Evolutionary conservation across 768 basidiomycete species (phyloP).

Genomic region (Kwoniella europaea): DNA sequence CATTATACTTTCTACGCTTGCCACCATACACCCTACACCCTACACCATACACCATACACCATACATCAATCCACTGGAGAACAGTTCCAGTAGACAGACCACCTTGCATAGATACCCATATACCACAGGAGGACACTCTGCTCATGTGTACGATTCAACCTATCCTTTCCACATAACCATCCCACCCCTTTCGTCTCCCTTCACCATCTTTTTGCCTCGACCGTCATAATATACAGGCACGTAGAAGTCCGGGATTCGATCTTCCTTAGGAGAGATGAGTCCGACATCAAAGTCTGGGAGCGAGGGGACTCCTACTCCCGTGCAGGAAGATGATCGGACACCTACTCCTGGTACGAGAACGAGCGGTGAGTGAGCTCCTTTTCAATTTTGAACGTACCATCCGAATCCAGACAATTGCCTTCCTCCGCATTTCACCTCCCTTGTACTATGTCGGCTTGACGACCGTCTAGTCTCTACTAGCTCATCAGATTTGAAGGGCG

Average conservation of each 20-base stretch:
- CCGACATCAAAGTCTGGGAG: slow-evolving; percentile 9
- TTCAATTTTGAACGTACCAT: neutral
- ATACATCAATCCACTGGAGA: too few species aligned
- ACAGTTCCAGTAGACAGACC: too few species aligned
- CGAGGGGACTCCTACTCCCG: slow-evolving; percentile 6
- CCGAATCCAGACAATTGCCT: neutral
- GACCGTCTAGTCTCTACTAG: neutral
- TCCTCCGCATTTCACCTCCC: neutral
- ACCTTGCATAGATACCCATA: neutral
- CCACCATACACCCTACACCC: neutral
- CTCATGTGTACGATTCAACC: neutral
- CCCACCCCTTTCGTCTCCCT: slow-evolving; percentile 3
- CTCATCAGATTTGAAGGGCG: neutral
- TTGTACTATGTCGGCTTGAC: neutral
- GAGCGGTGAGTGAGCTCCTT: neutral
- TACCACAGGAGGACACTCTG: neutral
- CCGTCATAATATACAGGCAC: neutral
- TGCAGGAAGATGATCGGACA: neutral
- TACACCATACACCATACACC: neutral
- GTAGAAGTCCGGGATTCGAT: neutral
- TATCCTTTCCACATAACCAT: neutral
- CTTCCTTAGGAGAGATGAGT: neutral
- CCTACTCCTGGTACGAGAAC: neutral
- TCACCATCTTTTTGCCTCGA: neutral
- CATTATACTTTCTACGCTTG: neutral